These are phyloP conservation scores for Sporisorium iseilematis-ciliati DNA, from an alignment of 1,284 basidiomycete species.

Conservation along the genomic window DNA sequence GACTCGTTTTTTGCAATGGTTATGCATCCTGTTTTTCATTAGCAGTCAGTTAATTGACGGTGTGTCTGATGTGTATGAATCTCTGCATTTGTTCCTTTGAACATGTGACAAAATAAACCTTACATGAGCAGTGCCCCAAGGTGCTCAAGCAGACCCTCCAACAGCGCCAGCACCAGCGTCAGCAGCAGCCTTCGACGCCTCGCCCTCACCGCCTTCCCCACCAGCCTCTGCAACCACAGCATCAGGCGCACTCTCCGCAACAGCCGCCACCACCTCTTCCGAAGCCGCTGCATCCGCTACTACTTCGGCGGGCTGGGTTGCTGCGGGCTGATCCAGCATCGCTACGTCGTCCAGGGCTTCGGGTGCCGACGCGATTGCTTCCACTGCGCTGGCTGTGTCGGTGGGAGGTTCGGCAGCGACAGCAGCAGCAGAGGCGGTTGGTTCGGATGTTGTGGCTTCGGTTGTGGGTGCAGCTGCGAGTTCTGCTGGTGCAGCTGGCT, in stretches of 20 bases:
- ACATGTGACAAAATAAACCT: background rate
- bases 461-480: background rate
- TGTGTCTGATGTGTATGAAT: background rate
- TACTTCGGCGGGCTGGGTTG: background rate
- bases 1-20: background rate
- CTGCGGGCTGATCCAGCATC: constrained; percentile 11
- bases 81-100: too few relatives aligned
- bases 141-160: background rate
- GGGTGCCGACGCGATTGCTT: constrained; percentile 9
- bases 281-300: background rate
- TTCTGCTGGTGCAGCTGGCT: constrained; percentile 1
- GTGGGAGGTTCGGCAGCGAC: constrained; percentile 8
- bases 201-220: background rate
- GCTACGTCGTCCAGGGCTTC: constrained; percentile 11
- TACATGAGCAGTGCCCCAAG: too few relatives aligned
- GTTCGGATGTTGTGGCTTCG: constrained; percentile 12
- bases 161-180: background rate
- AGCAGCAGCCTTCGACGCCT: background rate
- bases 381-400: constrained; percentile 7
- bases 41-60: too few relatives aligned
- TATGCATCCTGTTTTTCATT: too few relatives aligned
- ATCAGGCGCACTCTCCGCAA: constrained; percentile 4
- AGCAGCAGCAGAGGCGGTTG: constrained; percentile 1
- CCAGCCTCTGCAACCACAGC: background rate
- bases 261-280: constrained; percentile 4